Evolutionary conservation across 2,329 filamentous ascomycete species (phyloP).

Genomic region (Aspergillus proliferans): DNA sequence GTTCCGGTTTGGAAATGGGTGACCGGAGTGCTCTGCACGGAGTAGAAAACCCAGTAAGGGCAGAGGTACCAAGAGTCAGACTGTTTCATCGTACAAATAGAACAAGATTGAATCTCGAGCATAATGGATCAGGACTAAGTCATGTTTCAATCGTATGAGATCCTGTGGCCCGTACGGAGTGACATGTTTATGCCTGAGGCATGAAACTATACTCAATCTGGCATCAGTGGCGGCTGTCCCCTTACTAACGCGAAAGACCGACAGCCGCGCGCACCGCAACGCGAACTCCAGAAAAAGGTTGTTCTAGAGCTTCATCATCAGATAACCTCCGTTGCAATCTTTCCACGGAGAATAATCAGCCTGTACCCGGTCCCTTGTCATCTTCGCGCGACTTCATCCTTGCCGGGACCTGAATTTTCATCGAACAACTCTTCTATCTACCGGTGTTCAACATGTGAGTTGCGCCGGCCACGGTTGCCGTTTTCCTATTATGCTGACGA

Average conservation of each 20-base stretch:
- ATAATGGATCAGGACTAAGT: too few relatives aligned
- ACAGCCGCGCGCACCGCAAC: conserved; percentile 16
- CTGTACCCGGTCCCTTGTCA: neutral
- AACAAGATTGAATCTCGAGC: too few relatives aligned
- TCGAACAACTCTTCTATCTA: neutral
- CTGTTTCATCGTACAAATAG: too few relatives aligned
- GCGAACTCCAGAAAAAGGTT: conserved; percentile 18
- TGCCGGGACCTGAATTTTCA: neutral
- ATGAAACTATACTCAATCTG: conserved; percentile 4
- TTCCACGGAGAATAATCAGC: neutral
- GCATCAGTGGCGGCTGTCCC: conserved; percentile 3
- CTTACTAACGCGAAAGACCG: conserved; percentile 2
- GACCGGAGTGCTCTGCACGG: too few relatives aligned
- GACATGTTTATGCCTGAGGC: conserved; percentile 6
- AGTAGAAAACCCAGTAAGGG: too few relatives aligned
- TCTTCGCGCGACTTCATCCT: neutral
- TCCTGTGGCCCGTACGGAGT: neutral
- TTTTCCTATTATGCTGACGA: conserved; percentile 6
- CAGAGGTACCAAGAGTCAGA: too few relatives aligned
- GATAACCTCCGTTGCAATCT: neutral
- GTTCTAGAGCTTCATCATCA: conserved; percentile 7
- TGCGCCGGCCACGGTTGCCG: neutral
- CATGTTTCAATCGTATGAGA: too few relatives aligned
- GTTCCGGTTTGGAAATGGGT: too few relatives aligned
- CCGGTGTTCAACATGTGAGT: conserved; percentile 27